phyloP scores from a whole-genome alignment of 1,139 yeast species.

The Candida sanyaensis region DNA sequence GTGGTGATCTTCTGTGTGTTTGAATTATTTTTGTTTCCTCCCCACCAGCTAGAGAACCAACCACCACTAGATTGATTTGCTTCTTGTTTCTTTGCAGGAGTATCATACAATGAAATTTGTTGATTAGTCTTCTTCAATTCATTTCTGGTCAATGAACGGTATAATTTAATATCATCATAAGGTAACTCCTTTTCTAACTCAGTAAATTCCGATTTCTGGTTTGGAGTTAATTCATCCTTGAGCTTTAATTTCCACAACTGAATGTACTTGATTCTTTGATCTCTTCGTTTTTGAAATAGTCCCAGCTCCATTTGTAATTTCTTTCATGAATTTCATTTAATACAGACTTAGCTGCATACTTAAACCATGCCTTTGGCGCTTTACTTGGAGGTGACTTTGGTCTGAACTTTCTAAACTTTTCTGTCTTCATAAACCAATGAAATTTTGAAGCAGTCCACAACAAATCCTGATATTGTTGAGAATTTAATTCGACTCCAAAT shows the following conservation, averaged over 20 bases:
- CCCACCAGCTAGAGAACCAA: slow-evolving; percentile 69
- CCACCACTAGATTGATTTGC: slow-evolving; percentile 28
- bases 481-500: slow-evolving; percentile 80
- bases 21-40: slow-evolving; percentile 21
- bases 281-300: slow-evolving; percentile 69
- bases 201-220: slow-evolving; percentile 45
- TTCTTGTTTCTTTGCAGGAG: slow-evolving; percentile 14
- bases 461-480: slow-evolving; percentile 81
- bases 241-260: slow-evolving; percentile 62
- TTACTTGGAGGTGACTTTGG: slow-evolving; percentile 64
- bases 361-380: slow-evolving; percentile 80
- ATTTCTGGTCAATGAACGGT: slow-evolving; percentile 74
- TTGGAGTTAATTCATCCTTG: slow-evolving; percentile 30
- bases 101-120: slow-evolving; percentile 13
- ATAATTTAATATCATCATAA: slow-evolving; percentile 82
- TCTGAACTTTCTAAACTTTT: slow-evolving; percentile 68
- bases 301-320: slow-evolving; percentile 90
- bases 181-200: slow-evolving; percentile 60
- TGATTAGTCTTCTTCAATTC: slow-evolving; percentile 60
- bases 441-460: slow-evolving; percentile 81
- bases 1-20: slow-evolving; percentile 2
- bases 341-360: slow-evolving; percentile 74
- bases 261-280: slow-evolving; percentile 71
- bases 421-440: slow-evolving; percentile 76
- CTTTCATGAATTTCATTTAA: slow-evolving; percentile 78